phyloP scores from a whole-genome alignment of 2,329 filamentous ascomycete genomes.

The Aspergillus sp. region DNA sequence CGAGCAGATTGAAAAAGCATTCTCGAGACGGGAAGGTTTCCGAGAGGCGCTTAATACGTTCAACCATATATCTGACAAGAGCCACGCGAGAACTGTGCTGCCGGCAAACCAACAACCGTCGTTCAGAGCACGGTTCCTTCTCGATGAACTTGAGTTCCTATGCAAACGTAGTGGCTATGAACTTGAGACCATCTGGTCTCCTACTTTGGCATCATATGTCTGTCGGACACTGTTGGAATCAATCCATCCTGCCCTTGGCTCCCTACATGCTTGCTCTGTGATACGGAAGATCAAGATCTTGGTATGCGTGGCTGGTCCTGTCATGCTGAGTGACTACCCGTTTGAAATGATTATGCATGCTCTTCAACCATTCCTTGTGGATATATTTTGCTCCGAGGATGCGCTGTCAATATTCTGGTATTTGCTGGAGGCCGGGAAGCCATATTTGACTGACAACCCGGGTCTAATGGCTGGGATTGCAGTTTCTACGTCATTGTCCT shows the following conservation, averaged over 20 bases:
- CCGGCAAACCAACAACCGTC: conserved; percentile 82
- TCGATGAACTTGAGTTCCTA: conserved; percentile 74
- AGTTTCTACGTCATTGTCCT: conserved; percentile 74
- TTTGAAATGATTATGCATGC: conserved; percentile 87
- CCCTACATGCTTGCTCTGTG: conserved; percentile 81
- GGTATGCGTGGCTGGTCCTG: conserved; percentile 71
- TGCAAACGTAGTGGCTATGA: conserved; percentile 70
- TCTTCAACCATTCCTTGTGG: conserved; percentile 73
- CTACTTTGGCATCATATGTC: conserved; percentile 70
- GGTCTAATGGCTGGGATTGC: conserved; percentile 80
- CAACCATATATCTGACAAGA: conserved; percentile 66
- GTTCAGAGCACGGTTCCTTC: conserved; percentile 75
- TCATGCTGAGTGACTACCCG: conserved; percentile 75
- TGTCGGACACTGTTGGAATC: conserved; percentile 76
- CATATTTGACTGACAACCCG: conserved; percentile 64
- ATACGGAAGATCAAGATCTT: conserved; percentile 82
- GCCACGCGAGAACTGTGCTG: conserved; percentile 64
- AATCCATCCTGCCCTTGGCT: conserved; percentile 79
- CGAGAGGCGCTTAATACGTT: conserved; percentile 63
- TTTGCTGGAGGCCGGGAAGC: conserved; percentile 67
- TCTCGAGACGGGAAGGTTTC: conserved; percentile 60
- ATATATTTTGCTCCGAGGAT: conserved; percentile 87
- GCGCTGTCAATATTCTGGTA: conserved; percentile 84
- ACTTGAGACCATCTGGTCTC: conserved; percentile 68
- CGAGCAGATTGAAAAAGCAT: conserved; percentile 67